Base-by-base conservation (phyloP, 371 early-diverging fungal species). In the Umbelopsis sp. region DNA sequence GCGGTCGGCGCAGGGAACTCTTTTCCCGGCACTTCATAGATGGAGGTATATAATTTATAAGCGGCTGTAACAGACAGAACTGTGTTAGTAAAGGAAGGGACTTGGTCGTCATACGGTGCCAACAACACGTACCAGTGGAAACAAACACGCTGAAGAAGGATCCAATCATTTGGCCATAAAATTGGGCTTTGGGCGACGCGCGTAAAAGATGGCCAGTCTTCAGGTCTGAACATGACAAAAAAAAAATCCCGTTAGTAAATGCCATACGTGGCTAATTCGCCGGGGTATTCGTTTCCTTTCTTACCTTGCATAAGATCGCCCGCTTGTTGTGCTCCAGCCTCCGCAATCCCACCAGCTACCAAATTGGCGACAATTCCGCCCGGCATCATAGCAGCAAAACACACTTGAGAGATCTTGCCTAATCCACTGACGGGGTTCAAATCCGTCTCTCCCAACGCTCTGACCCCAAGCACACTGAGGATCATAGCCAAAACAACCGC, bases 331-430 rank as follows among this genome's bases (percentile, higher is more conserved):
- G 84, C 87, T 41, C 83, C 93, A 16, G 93, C 92, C 74, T 93
- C 94, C 9, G 96, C 94, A 65, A 96, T 90, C 11, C 91, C 91
- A 50, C 96, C 96, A 1, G 93, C 93, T 62, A 94, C 89, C 71
- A 96, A 68, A 76, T 96, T 94, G 44, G 92, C 92, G 3, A 90
- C 85, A 63, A 92, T 83, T 24, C 87, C 85, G 18, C 89, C 91
- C 16, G 92, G 93, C 69, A 91, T 86, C 0, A 92, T 74, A 9
- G 82, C 87, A 0, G 92, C 93, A 78, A 93, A 94, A 32, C 92
- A 78, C 24, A 94, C 89, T 76, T 96, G 96, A 14, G 92, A 89
- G 29, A 93, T 86, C 64, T 96, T 96, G 44, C 91, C 94, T 63
- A 96, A 93, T 16, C 94, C 92, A 57, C 90, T 89, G 66, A 84